Evolutionary conservation across 805 yeast species (phyloP).

Genomic region (Myxozyma nipponensis): DNA sequence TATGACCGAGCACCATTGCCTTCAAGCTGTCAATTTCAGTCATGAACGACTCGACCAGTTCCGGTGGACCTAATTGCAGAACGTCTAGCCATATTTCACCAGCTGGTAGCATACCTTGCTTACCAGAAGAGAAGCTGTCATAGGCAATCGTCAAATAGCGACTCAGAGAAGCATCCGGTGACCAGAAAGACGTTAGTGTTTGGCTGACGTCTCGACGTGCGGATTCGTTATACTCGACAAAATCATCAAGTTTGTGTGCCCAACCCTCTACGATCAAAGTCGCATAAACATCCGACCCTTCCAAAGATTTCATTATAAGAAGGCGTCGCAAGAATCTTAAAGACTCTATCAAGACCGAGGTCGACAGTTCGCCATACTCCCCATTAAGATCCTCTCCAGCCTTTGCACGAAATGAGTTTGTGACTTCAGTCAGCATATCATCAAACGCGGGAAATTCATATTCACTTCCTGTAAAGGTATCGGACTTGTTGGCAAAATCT

Average conservation of each 20-base stretch:
- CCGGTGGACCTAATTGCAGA: conserved; percentile 31
- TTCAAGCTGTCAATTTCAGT: conserved; percentile 14
- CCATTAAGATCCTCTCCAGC: conserved; percentile 30
- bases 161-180: conserved; percentile 1
- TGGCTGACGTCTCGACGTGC: conserved; percentile 39
- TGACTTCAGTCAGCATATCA: conserved; percentile 32
- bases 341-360: conserved; percentile 36
- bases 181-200: conserved; percentile 3
- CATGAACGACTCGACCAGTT: conserved; percentile 24
- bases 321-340: conserved; percentile 54
- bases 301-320: conserved; percentile 61
- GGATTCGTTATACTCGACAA: conserved; percentile 56
- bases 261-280: conserved; percentile 65
- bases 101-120: conserved; percentile 12
- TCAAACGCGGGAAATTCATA: conserved; percentile 55
- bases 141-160: conserved; percentile 3
- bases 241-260: conserved; percentile 64
- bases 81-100: conserved; percentile 33
- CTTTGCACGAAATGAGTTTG: neutral
- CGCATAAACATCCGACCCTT: conserved; percentile 51
- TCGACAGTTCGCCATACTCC: conserved; percentile 17
- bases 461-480: conserved; percentile 39
- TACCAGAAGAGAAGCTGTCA: conserved; percentile 9
- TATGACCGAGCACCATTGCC: conserved; percentile 15
- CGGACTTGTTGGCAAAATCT: conserved; percentile 9